phyloP scores from a whole-genome alignment of 768 basidiomycete genomes.

The Trametes meyenii region DNA sequence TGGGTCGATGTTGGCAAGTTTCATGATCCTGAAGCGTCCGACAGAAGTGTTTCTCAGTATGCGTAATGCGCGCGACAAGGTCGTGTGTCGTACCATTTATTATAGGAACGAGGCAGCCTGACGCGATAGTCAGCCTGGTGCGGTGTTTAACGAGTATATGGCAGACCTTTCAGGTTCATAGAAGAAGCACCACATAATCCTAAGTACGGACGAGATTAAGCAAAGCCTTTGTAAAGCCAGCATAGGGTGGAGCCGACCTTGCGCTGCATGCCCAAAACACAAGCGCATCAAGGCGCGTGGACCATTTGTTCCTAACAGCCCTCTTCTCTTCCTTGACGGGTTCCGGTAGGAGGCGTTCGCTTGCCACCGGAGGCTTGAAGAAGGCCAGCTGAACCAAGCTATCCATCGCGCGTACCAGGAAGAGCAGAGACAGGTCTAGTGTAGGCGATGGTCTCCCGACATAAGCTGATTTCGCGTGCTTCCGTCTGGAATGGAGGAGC shows the following conservation, averaged over 20 bases:
- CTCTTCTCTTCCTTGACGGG: conserved; percentile 9
- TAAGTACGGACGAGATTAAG: conserved; percentile 31
- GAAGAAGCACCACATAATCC: conserved; percentile 91
- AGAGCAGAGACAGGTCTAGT: conserved; percentile 66
- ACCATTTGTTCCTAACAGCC: conserved; percentile 34
- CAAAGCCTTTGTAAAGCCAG: no score
- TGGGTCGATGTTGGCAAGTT: conserved; percentile 67
- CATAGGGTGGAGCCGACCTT: conserved; percentile 48
- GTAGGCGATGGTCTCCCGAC: conserved; percentile 49
- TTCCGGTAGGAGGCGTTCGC: conserved; percentile 6
- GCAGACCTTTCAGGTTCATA: conserved; percentile 70
- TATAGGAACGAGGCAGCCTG: conserved; percentile 66
- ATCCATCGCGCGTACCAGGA: conserved; percentile 73
- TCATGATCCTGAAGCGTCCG: conserved; percentile 52
- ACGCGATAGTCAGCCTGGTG: not conserved
- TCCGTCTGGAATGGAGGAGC: conserved; percentile 57
- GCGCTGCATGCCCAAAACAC: conserved; percentile 80
- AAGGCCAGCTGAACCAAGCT: conserved; percentile 57
- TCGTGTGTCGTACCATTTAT: conserved; percentile 53
- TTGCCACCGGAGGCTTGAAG: conserved; percentile 27
- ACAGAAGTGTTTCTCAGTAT: not conserved
- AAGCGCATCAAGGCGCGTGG: conserved; percentile 60
- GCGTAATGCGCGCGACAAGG: not conserved
- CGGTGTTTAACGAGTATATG: not conserved
- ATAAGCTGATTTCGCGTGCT: conserved; percentile 13